Evolutionary conservation across 2,329 filamentous ascomycete genomes (phyloP), one percentile per base, ranked within the genome.

Genomic region (Claviceps humidiphila): DNA sequence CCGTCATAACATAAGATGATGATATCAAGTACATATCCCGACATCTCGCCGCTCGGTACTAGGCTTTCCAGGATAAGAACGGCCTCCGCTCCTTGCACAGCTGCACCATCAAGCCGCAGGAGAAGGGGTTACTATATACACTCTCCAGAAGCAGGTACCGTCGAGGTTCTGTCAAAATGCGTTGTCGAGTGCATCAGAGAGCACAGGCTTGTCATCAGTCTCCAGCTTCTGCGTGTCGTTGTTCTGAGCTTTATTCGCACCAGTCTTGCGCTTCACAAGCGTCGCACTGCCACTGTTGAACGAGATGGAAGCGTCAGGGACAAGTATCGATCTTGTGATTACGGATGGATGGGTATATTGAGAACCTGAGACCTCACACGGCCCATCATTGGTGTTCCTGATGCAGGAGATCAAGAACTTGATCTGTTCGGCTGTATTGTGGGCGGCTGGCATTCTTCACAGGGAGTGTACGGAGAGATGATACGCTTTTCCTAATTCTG

Each of bases 401-500:
- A 87, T 83, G 66, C 84, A 87, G 51, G 73, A 71, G 48, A 87
- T 74, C 24, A 87, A 71, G 63, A 87, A 85, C 55, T 74, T 76
- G 66, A 86, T 74, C 58, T 85, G 81, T 0, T 67, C 66, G 30
- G 80, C 73, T 20, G 76, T 69, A 30, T 78, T 74, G 22, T 68
- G 67, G 53, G 13, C 17, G 34, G 13, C 16, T 2, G 51, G 49
- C 53, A 54, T 64, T 50, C 50, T 59, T 47, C 11, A 13, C 14
- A 40, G 47, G 4, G 16, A 34, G 11, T 39, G 34, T 2, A 22
- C 22, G 24, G 7, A 38, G 20, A 9, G 17, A 11, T 47, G 22
- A 20, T 22, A 5, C 17, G 44, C 8, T 34, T 37, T 13, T 38
- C 11, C 13, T n/a, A 16, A 24, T 3, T 26, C 26, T 8, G 26